A percentile compares a stretch with the other conserved stretches of the same genome.
phyloP scores from a whole-genome alignment of 768 basidiomycete species.

The Lactarius hengduanensis region DNA sequence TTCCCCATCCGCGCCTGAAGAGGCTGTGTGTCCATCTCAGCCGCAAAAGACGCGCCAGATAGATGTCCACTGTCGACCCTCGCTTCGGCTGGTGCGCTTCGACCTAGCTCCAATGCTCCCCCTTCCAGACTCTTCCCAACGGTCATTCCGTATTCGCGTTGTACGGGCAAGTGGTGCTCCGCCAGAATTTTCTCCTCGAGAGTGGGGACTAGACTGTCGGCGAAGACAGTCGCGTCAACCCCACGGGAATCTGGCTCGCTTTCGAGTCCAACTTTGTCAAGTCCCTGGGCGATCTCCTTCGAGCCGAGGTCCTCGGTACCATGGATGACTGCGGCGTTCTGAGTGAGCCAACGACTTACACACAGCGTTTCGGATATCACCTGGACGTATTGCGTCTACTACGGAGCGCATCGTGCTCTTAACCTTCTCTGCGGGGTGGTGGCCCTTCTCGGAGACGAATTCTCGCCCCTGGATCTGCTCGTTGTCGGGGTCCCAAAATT shows the following conservation, averaged over 20 bases:
- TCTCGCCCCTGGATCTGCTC: slow-evolving; percentile 57
- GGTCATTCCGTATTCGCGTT: slow-evolving; percentile 13
- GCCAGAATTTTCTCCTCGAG: slow-evolving; percentile 63
- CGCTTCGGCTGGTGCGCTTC: slow-evolving; percentile 34
- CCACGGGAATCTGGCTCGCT: slow-evolving; percentile 41
- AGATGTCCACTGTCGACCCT: slow-evolving; percentile 44
- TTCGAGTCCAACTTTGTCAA: slow-evolving; percentile 47
- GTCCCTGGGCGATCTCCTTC: slow-evolving; percentile 37
- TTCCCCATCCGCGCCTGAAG: slow-evolving; percentile 47
- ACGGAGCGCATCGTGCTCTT: slow-evolving; percentile 30
- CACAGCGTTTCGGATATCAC: slow-evolving; percentile 37
- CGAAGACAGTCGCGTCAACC: slow-evolving; percentile 50
- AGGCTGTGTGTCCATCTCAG: slow-evolving; percentile 45
- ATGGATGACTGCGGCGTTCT: slow-evolving; percentile 39
- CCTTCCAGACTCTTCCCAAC: slow-evolving; percentile 12
- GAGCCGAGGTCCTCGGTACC: slow-evolving; percentile 41
- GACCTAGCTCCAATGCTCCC: slow-evolving; percentile 18
- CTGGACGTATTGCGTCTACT: slow-evolving; percentile 39
- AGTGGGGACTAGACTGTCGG: slow-evolving; percentile 62
- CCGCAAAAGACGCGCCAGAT: slow-evolving; percentile 47
- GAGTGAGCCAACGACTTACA: slow-evolving; percentile 13
- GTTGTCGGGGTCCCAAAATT: slow-evolving; percentile 70
- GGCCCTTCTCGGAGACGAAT: slow-evolving; percentile 39
- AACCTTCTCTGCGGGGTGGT: slow-evolving; percentile 26
- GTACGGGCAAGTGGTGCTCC: slow-evolving; percentile 37